phyloP scores from a whole-genome alignment of 306 rosid genomes.

The Albizia julibrissin region DNA sequence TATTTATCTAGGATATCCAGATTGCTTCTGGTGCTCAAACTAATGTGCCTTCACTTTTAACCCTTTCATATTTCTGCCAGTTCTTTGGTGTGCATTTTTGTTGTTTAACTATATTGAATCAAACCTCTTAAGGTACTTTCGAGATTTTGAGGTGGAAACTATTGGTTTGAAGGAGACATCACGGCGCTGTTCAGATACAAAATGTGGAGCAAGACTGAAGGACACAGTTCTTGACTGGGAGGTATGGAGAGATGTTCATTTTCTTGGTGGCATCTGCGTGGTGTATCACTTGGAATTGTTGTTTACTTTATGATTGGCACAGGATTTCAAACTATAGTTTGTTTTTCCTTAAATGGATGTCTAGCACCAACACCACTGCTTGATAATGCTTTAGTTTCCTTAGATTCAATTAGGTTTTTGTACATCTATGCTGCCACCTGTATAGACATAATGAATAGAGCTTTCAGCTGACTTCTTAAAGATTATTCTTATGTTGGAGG shows the following conservation, averaged over 20 bases:
- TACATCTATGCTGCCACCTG: background rate
- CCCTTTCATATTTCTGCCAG: background rate
- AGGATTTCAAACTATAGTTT: slow-evolving; percentile 6
- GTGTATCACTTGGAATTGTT: slow-evolving; percentile 14
- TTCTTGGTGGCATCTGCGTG: slow-evolving; percentile 13
- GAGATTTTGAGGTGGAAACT: slow-evolving; percentile 95
- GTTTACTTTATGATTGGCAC: slow-evolving; percentile 26
- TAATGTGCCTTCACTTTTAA: background rate
- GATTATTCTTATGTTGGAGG: background rate
- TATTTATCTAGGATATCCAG: background rate
- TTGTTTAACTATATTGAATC: slow-evolving; percentile 29
- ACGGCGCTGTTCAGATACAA: slow-evolving; percentile 68
- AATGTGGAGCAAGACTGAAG: slow-evolving; percentile 78
- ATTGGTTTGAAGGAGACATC: slow-evolving; percentile 95
- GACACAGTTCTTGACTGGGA: slow-evolving; percentile 99
- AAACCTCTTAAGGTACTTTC: slow-evolving; percentile 66
- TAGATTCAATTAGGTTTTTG: background rate
- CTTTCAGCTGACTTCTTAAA: background rate
- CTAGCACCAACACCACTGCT: background rate
- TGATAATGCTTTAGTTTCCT: background rate
- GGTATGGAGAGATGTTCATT: slow-evolving; percentile 47
- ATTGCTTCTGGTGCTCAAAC: background rate
- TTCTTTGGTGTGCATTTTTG: slow-evolving; percentile 26
- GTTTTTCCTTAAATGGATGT: background rate
- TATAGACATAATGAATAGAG: background rate